Evolutionary conservation across 1,139 yeast species (phyloP), one percentile per base, ranked within the genome.

Genomic region (Geotrichum fermentans): DNA sequence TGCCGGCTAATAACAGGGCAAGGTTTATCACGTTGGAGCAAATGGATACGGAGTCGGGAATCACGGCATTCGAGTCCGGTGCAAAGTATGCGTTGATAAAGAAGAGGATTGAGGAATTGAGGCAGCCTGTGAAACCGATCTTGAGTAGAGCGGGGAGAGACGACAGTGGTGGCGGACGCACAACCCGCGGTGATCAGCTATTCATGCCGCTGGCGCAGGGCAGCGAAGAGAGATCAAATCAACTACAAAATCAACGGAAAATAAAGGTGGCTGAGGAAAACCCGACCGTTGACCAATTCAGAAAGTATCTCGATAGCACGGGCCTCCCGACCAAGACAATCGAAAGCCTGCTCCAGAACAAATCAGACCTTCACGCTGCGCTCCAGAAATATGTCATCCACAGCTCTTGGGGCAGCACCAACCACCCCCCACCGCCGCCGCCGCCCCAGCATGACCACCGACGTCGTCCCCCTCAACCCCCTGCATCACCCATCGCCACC

Each of bases 71-170:
- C 57, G 79, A 76, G 54, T 65, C 72, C 7, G 65, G 67, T 30
- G 73, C 73, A 32, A 73, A 74, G n/a, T 68, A 69, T 47, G 72
- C 71, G 49, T 69, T 74, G 71, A 72, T 71, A 51, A 69, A 74
- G 52, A 52, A 66, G 41, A 68, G 79, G 59, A 73, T 78, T 54
- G 73, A 72, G 57, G 80, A 77, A 58, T 59, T 76, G 53, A 73
- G 75, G 7, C 54, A 67, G 10, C 68, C 71, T 5, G 57, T 76
- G 10, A 61, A 18, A 10, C 51, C 51, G 16, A 28, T 47, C 32
- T 10, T 43, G 11, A 41, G 10, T 10, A 16, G 18, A 11, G 13
- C 28, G 8, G 21, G n/a, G n/a, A n/a, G n/a, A n/a, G n/a, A n/a
- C n/a, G n/a, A n/a, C n/a, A n/a, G 14, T 10, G 34, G 28, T 34